These are phyloP conservation scores for Fusarium nematophilum DNA, from an alignment of 2,329 filamentous ascomycete species.

Conservation along the genomic window DNA sequence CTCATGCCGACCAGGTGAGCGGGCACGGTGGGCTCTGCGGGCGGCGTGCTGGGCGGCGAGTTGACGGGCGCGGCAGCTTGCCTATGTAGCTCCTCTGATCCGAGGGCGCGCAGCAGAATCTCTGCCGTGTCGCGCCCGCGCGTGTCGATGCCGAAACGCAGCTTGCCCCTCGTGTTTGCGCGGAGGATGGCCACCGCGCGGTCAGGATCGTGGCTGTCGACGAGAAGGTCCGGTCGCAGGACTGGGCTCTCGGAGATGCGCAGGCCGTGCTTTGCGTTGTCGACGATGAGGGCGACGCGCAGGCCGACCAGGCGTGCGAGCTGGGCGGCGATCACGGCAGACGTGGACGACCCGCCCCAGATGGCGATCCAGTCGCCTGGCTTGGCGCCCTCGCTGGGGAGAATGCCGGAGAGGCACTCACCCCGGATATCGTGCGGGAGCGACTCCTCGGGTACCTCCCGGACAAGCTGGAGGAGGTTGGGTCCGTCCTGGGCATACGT, in stretches of 20 bases:
- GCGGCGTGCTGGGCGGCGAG: conserved; percentile 55
- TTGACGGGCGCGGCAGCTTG: conserved; percentile 40
- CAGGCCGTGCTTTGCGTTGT: conserved; percentile 73
- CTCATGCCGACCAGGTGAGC: conserved; percentile 75
- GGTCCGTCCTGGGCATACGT: conserved; percentile 63
- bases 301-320: conserved; percentile 75
- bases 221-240: conserved; percentile 68
- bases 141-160: conserved; percentile 77
- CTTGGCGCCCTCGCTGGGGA: conserved; percentile 62
- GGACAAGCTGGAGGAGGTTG: conserved; percentile 66
- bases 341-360: conserved; percentile 81
- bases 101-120: conserved; percentile 57
- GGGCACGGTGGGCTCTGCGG: conserved; percentile 34
- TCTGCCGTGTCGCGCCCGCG: conserved; percentile 72
- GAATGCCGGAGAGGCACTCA: conserved; percentile 71
- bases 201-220: conserved; percentile 74
- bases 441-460: conserved; percentile 54
- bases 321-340: conserved; percentile 74
- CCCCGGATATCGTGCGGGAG: conserved; percentile 71
- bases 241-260: conserved; percentile 60
- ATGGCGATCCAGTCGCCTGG: conserved; percentile 77
- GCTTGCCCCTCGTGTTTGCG: conserved; percentile 64
- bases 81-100: conserved; percentile 55
- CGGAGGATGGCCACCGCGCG: conserved; percentile 75
- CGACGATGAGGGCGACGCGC: conserved; percentile 73